A percentile compares a stretch with the other conserved stretches of the same genome.
phyloP scores from a whole-genome alignment of 495 filamentous ascomycete genomes.

The Tetracladium setigerum region DNA sequence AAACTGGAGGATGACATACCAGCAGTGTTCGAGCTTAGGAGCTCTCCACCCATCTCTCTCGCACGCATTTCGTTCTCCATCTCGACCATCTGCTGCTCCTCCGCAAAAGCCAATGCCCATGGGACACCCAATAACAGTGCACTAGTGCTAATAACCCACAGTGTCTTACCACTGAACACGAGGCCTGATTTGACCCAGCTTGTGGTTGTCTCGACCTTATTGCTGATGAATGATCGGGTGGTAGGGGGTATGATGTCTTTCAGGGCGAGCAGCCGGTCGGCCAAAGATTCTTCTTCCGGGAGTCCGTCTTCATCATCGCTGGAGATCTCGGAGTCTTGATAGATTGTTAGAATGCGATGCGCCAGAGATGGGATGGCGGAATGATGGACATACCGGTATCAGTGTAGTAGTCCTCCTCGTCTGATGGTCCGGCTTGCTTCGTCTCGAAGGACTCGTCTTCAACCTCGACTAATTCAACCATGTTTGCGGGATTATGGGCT shows the following conservation, averaged over 20 bases:
- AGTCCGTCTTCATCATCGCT: constrained; percentile 45
- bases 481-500: constrained; percentile 35
- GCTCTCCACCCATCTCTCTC: constrained; percentile 58
- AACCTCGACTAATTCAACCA: constrained; percentile 96
- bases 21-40: background rate
- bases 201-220: constrained; percentile 48
- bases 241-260: constrained; percentile 87
- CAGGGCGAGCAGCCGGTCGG: constrained; percentile 76
- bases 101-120: constrained; percentile 82
- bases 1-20: background rate
- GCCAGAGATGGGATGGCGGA: background rate
- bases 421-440: constrained; percentile 59
- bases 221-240: constrained; percentile 60
- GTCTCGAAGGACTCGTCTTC: constrained; percentile 86
- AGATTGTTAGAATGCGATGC: constrained; percentile 15
- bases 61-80: constrained; percentile 96
- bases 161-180: constrained; percentile 65
- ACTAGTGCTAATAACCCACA: constrained; percentile 83
- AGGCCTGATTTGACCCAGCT: constrained; percentile 54
- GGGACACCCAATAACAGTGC: constrained; percentile 87
- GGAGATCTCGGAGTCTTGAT: constrained; percentile 56
- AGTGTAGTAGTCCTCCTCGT: constrained; percentile 79
- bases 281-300: constrained; percentile 49
- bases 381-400: constrained; percentile 63
- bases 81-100: constrained; percentile 92